Percentiles rank a stretch among this genome's conserved stretches.
Conservation (phyloP, 2,329 filamentous ascomycete species). For the Amylocarpus encephaloides region DNA sequence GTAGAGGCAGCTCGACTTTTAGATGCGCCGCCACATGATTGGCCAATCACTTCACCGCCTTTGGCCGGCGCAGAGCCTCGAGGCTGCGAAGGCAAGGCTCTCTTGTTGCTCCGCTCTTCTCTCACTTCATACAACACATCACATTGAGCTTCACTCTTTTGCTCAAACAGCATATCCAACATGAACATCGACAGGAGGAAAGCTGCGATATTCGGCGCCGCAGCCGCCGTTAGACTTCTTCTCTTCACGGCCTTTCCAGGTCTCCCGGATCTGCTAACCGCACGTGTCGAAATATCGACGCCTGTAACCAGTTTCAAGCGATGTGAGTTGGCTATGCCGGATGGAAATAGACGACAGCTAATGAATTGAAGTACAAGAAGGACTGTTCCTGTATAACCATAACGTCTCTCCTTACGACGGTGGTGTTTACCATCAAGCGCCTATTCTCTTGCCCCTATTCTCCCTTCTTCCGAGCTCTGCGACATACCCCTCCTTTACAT, state of each 20-base stretch:
- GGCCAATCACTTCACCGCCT: conserved; percentile 10
- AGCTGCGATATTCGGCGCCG: conserved; percentile 64
- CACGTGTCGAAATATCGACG: conserved; percentile 92
- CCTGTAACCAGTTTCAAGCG: conserved; percentile 97
- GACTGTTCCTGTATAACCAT: conserved; percentile 89
- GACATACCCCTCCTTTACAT: conserved; percentile 64
- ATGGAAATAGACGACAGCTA: background rate
- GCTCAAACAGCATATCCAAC: conserved; percentile 6
- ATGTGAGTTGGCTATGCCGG: conserved; percentile 49
- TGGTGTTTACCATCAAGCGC: conserved; percentile 76
- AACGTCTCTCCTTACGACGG: conserved; percentile 97
- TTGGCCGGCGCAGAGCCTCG: background rate
- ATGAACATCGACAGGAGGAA: conserved; percentile 54
- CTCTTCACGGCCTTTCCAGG: conserved; percentile 77
- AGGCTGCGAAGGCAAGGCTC: background rate
- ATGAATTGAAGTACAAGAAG: conserved; percentile 71
- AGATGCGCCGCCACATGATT: conserved; percentile 6
- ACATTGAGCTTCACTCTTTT: conserved; percentile 21
- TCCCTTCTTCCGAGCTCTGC: conserved; percentile 71
- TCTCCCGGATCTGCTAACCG: conserved; percentile 77
- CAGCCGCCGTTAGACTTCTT: conserved; percentile 70
- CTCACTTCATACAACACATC: background rate
- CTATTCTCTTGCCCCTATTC: conserved; percentile 85
- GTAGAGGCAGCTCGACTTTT: background rate
- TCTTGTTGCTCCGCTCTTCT: background rate